These are phyloP conservation scores for Brettanomyces sp. DNA, from an alignment of 805 yeast genomes.

Conservation along the genomic window DNA sequence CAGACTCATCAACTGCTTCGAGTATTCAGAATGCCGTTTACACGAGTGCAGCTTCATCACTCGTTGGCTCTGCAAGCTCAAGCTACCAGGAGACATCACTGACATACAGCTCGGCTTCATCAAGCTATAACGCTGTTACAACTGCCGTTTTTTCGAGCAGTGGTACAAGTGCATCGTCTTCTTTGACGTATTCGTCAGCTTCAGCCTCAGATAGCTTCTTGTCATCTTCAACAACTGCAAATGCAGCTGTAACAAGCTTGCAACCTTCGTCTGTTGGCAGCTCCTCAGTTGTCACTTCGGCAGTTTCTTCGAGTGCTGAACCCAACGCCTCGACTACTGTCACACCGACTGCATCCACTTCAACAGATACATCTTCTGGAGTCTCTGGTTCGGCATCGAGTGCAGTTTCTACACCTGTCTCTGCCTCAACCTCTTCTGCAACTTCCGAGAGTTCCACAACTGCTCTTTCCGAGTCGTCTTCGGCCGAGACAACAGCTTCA, in stretches of 20 bases:
- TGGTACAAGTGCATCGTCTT: neutral
- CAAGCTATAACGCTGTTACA: neutral
- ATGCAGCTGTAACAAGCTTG: neutral
- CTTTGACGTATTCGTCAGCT: neutral
- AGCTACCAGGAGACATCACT: neutral
- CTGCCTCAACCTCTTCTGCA: neutral
- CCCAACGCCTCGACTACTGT: neutral
- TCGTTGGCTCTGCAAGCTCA: neutral
- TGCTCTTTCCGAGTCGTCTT: conserved; percentile 2
- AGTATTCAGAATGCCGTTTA: neutral
- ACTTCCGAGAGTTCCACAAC: neutral
- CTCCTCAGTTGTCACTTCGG: conserved; percentile 1
- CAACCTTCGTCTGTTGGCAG: neutral
- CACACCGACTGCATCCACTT: conserved; percentile 1
- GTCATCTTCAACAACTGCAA: neutral
- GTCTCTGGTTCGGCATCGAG: neutral
- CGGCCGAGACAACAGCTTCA: neutral
- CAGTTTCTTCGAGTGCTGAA: neutral
- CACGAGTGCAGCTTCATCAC: neutral
- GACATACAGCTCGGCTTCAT: neutral
- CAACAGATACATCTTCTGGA: neutral
- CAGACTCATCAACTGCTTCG: neutral
- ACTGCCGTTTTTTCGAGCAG: neutral
- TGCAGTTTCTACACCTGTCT: neutral
- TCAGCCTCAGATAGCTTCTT: neutral